Base-by-base conservation (phyloP, 768 basidiomycete genomes). In the Boletus sp. region DNA sequence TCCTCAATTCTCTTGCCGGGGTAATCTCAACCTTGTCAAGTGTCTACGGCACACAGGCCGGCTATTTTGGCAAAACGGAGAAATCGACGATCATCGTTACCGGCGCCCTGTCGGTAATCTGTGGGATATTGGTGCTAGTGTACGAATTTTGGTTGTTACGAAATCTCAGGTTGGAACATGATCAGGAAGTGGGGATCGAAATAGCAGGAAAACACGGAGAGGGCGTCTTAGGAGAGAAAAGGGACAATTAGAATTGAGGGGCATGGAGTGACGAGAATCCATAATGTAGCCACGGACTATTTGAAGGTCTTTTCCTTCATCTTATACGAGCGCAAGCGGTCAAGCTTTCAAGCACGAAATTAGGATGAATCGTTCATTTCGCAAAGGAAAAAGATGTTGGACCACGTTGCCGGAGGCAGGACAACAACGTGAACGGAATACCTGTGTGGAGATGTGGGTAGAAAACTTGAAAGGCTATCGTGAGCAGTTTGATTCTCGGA, bases 1-100 rank as follows among this genome's bases (percentile, higher is more conserved):
- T 77, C 40, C 70, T 85, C 52, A 84, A 85, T 65, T 83, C 81
- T 11, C 61, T 80, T 15, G 81, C 83, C 1, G 84, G 84, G 18
- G 56, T 86, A 0, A 72, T 86, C 18, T 84, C 84, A 0, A 83
- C 82, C 2, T 60, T 86, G 50, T 67, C 79, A 10, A 82, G 72
- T 59, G 69, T 84, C 15, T 83, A 77, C 36, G 82, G 82, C 7
- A 70, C 69, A 4, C 83, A 86, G 53, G 66, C 73, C 29, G 79
- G 81, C 4, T 64, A 74, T 39, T 74, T 83, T 54, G 76, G 76
- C 5, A 71, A 65, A 30, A 72, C 78, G 0, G 76, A 78, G 44
- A 75, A 71, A 58, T 67, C 76, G 32, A 83, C 83, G 0, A 69
- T 85, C 42, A 74, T 80, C 41, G 79, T 83, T 6, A 84, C 82